Percentiles rank a stretch among this genome's conserved stretches.
phyloP scores from a whole-genome alignment of 441 rosid genomes.

The Croton setiger region DNA sequence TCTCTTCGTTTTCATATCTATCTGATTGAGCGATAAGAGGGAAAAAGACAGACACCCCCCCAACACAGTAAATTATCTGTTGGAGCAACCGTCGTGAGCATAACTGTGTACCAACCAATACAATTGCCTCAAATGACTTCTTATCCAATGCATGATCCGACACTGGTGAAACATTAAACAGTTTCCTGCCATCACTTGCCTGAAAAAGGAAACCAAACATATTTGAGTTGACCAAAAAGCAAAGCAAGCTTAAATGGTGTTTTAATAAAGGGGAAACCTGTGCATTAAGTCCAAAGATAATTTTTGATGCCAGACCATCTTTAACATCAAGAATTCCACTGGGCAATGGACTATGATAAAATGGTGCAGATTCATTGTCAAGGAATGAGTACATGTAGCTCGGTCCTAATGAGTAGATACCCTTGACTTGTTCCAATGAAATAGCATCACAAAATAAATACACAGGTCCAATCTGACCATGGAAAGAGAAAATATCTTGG shows the following conservation, averaged over 20 bases:
- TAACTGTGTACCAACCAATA: conserved; percentile 80
- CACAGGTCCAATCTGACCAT: conserved; percentile 97
- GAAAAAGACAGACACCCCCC: conserved; percentile 97
- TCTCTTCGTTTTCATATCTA: conserved; percentile 67
- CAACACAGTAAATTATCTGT: conserved; percentile 96
- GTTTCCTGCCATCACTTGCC: conserved; percentile 89
- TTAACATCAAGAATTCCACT: conserved; percentile 91
- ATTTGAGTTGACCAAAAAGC: conserved; percentile 17
- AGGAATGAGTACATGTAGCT: conserved; percentile 98
- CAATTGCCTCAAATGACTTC: conserved; percentile 78
- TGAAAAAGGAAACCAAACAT: conserved; percentile 40
- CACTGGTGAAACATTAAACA: conserved; percentile 84
- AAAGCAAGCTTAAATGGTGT: conserved; percentile 9
- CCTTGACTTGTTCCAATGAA: conserved; percentile 88
- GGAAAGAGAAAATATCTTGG: conserved; percentile 62
- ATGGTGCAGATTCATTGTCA: conserved; percentile 67
- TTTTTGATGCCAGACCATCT: conserved; percentile 95
- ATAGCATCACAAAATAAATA: conserved; percentile 87
- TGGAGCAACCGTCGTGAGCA: conserved; percentile 96
- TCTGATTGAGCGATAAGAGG: conserved; percentile 92
- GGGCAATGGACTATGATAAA: conserved; percentile 56
- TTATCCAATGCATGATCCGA: conserved; percentile 62
- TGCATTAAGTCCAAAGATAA: conserved; percentile 92
- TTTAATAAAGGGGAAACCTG: conserved; percentile 54
- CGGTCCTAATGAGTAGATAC: conserved; percentile 83